Evolutionary conservation across 108 stramenopile species (phyloP), one percentile per base, ranked within the genome.

Genomic region (Conticribra guillardii): DNA sequence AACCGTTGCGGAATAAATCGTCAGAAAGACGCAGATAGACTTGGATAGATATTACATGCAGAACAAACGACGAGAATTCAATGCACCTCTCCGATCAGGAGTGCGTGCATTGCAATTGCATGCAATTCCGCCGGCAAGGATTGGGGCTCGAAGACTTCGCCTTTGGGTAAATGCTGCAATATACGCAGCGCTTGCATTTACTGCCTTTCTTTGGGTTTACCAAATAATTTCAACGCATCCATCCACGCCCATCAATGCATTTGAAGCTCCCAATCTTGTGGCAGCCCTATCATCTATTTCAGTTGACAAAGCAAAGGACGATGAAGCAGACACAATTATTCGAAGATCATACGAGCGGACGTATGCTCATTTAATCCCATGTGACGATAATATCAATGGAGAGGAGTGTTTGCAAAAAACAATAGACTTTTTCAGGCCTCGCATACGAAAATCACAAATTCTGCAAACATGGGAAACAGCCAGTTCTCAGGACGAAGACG

Each of bases 251-350:
- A 57, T 57, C 28, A 14, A 57, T 57, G 1, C 56, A 57, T 11
- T 57, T n/a, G 11, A 41, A 19, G 41, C 21, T 18, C 4, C 60
- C 18, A 33, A 41, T 60, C 19, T 26, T 16, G 44, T 22, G 7
- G 19, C 0, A 16, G 3, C 21, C 18, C 17, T 60, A 34, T 23
- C 60, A 22, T n/a, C 60, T 3, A n/a, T 45, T 15, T 3, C 21
- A 22, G 2, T 33, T 8, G 44, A 22, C 0, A n/a, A 60, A 45
- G 19, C 41, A 2, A 7, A 16, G 29, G 60, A 60, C 11, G 60
- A 60, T 11, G 60, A 60, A 30, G 60, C 60, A 41, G 60, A 45
- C 34, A n/a, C 24, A n/a, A 60, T 60, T 19, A 41, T 60, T 24
- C 31, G 44, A 60, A 33, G 60, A 1, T 18, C 60, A 1, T 60